Evolutionary conservation across 202 grass and related monocot species (phyloP), one percentile per base, ranked within the genome.

Genomic region (Schoenoplectus triqueter): DNA sequence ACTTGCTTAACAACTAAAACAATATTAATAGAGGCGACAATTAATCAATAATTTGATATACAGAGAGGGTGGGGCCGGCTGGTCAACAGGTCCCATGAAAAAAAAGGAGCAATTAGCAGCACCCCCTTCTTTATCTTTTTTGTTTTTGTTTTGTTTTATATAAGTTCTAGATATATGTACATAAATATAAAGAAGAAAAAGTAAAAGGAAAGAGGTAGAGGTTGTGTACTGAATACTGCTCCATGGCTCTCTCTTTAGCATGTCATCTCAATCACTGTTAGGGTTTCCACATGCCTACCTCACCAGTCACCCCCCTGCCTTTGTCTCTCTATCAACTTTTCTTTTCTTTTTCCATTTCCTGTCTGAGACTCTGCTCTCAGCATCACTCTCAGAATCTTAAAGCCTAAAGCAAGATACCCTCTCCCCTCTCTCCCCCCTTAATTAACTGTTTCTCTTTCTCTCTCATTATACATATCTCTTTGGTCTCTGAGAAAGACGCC

Each of bases 181-280:
- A 76, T 15, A 76, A 52, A 57, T 42, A 69, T 1, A 69, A 66
- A 31, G 3, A 62, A 62, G n/a, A 7, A 70, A 48, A 47, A 11
- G 9, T 7, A 76, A 57, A 78, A 20, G 11, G 19, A 83, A 83
- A 51, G 17, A 83, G 66, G 65, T 57, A 65, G 66, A 54, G 81
- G 64, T 83, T 54, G 63, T 83, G 81, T 83, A 83, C 64, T 56
- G 81, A 69, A 83, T 71, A 69, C 49, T 82, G 10, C 18, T 83
- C 64, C 47, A 51, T 68, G 21, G 45, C 81, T 85, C 81, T 81
- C 57, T 63, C 61, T 69, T 64, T 94, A 87, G 84, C 70, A 62
- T 81, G 82, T 90, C 86, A 81, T 88, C 75, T 89, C 88, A 85
- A 54, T 72, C 87, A 74, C 86, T 86, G 86, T 88, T 90, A 89